Evolutionary conservation across 177 flowering plant genomes (phyloP).

Genomic region (Vitis hybrid): DNA sequence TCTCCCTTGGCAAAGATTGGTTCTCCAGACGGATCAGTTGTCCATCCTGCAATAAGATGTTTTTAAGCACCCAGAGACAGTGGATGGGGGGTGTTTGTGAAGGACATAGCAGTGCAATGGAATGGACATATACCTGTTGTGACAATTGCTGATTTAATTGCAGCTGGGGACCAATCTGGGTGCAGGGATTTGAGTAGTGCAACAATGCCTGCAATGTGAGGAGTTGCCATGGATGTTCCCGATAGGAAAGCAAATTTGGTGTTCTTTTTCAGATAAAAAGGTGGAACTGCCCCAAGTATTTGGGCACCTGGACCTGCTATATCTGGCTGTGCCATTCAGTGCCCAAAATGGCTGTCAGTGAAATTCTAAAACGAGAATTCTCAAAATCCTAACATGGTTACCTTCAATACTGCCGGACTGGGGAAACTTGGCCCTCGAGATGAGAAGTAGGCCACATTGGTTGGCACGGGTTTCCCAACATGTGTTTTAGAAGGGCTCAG

Average conservation of each 20-base stretch:
- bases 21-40: constrained; percentile 14
- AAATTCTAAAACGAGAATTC: too few relatives aligned
- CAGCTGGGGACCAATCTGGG: constrained; percentile 65
- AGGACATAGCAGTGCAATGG: neutral
- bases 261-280: neutral
- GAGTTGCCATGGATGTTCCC: constrained; percentile 56
- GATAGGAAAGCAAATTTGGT: constrained; percentile 20
- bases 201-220: constrained; percentile 46
- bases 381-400: too few relatives aligned
- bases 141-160: constrained; percentile 39
- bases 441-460: too few relatives aligned
- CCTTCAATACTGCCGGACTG: too few relatives aligned
- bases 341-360: too few relatives aligned
- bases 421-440: too few relatives aligned
- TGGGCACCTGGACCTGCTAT: constrained; percentile 15
- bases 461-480: too few relatives aligned
- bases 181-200: constrained; percentile 45
- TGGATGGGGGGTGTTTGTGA: too few relatives aligned
- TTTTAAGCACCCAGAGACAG: too few relatives aligned
- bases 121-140: constrained; percentile 20
- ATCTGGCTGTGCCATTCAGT: constrained; percentile 16
- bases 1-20: constrained; percentile 20
- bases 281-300: constrained; percentile 17
- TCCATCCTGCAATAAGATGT: constrained; percentile 16
- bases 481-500: too few relatives aligned